Evolutionary conservation across 2,329 filamentous ascomycete genomes (phyloP).

Genomic region (Pseudohalonectria lignicola): DNA sequence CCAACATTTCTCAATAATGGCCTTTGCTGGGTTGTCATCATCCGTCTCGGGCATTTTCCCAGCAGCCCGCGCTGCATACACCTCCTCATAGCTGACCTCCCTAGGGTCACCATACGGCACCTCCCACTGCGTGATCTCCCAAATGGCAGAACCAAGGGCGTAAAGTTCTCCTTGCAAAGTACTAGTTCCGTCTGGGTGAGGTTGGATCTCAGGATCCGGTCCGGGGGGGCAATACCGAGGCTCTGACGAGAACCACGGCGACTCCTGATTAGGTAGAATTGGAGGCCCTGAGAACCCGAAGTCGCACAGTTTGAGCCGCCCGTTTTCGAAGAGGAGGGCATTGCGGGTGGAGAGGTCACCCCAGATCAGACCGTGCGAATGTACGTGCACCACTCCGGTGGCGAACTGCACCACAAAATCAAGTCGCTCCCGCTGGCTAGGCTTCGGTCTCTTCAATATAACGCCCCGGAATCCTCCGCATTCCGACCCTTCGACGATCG

Average conservation of each 20-base stretch:
- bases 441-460: too few species aligned
- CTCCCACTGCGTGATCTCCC: background rate
- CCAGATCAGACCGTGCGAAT: background rate
- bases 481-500: background rate
- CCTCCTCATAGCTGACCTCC: background rate
- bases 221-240: too few species aligned
- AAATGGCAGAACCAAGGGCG: background rate
- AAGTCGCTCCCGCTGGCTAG: background rate
- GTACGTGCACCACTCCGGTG: background rate
- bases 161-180: background rate
- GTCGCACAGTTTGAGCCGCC: background rate
- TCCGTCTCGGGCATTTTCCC: too few species aligned
- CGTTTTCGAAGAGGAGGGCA: background rate
- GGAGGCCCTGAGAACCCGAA: too few species aligned
- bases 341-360: background rate
- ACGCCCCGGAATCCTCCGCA: too few species aligned
- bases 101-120: background rate
- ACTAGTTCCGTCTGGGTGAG: too few species aligned
- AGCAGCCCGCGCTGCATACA: too few species aligned
- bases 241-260: too few species aligned
- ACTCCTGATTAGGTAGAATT: too few species aligned
- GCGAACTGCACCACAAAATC: background rate
- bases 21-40: too few species aligned
- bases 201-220: too few species aligned
- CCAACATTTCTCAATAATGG: too few species aligned